Conservation (phyloP, 2,329 filamentous ascomycete genomes). For the Exophiala spinifera region DNA sequence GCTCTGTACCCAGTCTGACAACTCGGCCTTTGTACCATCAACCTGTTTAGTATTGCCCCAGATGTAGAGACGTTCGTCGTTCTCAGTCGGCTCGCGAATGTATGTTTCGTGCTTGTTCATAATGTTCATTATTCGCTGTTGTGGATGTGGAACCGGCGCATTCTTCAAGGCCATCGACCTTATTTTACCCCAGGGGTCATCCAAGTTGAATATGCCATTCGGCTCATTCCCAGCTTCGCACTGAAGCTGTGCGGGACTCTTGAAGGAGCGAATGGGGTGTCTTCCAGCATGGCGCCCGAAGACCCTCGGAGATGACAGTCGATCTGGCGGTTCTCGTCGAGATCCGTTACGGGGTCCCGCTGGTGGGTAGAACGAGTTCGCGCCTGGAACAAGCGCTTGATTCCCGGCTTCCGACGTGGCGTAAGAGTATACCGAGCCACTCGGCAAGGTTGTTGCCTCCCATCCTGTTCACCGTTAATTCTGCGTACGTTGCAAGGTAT, state of each 20-base stretch:
- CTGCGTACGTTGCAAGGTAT: neutral
- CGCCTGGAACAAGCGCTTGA: constrained; percentile 5
- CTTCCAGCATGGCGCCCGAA: neutral
- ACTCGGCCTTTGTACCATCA: constrained; percentile 11
- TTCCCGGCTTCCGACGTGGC: constrained; percentile 13
- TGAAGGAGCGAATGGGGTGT: neutral
- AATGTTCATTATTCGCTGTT: constrained; percentile 9
- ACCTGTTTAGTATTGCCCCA: constrained; percentile 23
- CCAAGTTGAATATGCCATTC: constrained; percentile 9
- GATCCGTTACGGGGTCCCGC: neutral
- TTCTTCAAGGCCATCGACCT: constrained; percentile 4
- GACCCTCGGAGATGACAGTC: neutral
- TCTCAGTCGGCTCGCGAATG: constrained; percentile 16
- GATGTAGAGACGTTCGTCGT: constrained; percentile 17
- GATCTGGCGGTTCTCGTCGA: neutral
- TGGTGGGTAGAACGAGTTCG: constrained; percentile 1
- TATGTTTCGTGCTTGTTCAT: constrained; percentile 19
- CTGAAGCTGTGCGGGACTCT: constrained; percentile 8
- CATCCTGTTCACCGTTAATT: constrained; percentile 16
- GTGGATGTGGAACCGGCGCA: constrained; percentile 9
- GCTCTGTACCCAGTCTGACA: constrained; percentile 20
- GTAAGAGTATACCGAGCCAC: constrained; percentile 19
- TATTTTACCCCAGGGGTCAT: constrained; percentile 8
- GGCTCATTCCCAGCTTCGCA: neutral
- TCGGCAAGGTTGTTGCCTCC: constrained; percentile 22